A percentile compares a stretch with the other conserved stretches of the same genome.
Evolutionary conservation across 805 yeast genomes (phyloP).

Genomic region (Ogataea neopini): DNA sequence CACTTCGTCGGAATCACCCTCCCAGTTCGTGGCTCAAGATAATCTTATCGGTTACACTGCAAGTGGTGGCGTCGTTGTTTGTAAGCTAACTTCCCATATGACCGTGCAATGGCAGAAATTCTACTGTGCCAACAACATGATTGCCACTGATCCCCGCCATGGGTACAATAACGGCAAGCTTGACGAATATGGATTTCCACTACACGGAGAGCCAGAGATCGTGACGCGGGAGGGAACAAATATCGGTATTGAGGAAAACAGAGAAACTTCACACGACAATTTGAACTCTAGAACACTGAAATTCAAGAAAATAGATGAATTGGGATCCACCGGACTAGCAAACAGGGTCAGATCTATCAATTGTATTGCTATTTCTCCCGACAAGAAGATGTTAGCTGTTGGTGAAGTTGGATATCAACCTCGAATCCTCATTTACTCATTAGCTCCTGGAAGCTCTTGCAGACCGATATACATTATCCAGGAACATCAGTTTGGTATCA

Average conservation of each 20-base stretch:
- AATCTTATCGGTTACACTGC: slow-evolving; percentile 53
- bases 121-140: slow-evolving; percentile 48
- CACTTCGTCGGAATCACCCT: slow-evolving; percentile 45
- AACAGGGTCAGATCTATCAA: slow-evolving; percentile 52
- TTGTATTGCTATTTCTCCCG: slow-evolving; percentile 60
- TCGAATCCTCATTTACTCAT: slow-evolving; percentile 57
- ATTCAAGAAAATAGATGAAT: slow-evolving; percentile 22
- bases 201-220: slow-evolving; percentile 33
- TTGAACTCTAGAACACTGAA: slow-evolving; percentile 11
- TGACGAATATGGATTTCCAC: slow-evolving; percentile 41
- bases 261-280: slow-evolving; percentile 11
- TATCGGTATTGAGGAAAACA: slow-evolving; percentile 8
- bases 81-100: slow-evolving; percentile 31
- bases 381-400: slow-evolving; percentile 55
- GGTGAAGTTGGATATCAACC: slow-evolving; percentile 77
- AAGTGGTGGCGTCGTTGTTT: slow-evolving; percentile 60
- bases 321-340: slow-evolving; percentile 22
- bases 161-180: slow-evolving; percentile 3
- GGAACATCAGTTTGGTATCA: slow-evolving; percentile 69
- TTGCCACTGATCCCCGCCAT: slow-evolving; percentile 1
- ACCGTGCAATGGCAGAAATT: slow-evolving; percentile 42
- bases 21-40: slow-evolving; percentile 42
- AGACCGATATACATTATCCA: slow-evolving; percentile 54
- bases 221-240: slow-evolving; percentile 26
- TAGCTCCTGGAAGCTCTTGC: slow-evolving; percentile 48